These are phyloP conservation scores for Blastomyces emzantsi DNA, from an alignment of 2,329 filamentous ascomycete species.

Conservation along the genomic window DNA sequence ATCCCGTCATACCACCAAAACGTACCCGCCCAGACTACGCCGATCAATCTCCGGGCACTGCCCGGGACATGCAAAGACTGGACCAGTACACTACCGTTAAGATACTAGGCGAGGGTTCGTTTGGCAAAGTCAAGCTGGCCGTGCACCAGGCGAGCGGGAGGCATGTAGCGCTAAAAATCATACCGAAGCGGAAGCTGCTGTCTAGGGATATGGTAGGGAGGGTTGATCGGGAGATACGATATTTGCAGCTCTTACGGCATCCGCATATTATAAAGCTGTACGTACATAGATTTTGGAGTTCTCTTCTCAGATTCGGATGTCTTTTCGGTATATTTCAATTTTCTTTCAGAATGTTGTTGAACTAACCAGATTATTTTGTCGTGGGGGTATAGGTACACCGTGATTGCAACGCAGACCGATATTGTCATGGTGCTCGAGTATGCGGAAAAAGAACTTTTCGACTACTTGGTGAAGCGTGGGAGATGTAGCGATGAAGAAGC, in stretches of 20 bases:
- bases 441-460: conserved; percentile 91
- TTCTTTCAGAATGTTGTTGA: neutral
- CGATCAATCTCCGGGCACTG: conserved; percentile 39
- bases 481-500: conserved; percentile 85
- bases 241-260: conserved; percentile 87
- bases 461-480: conserved; percentile 93
- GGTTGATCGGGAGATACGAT: conserved; percentile 97
- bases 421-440: conserved; percentile 99
- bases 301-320: neutral
- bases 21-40: conserved; percentile 15
- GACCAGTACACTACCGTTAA: conserved; percentile 85
- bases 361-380: conserved; percentile 16
- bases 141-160: conserved; percentile 86
- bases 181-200: conserved; percentile 89
- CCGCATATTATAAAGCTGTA: conserved; percentile 99
- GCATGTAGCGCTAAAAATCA: conserved; percentile 96
- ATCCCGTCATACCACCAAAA: conserved; percentile 11
- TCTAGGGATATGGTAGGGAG: conserved; percentile 96
- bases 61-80: conserved; percentile 66
- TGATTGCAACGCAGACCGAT: conserved; percentile 87
- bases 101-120: conserved; percentile 91
- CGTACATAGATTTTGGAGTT: conserved; percentile 25
- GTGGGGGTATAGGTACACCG: conserved; percentile 60
- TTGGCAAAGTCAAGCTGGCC: conserved; percentile 97
- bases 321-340: neutral